Conservation (phyloP, 2,329 filamentous ascomycete species). For the Trichoderma brevicompactum region DNA sequence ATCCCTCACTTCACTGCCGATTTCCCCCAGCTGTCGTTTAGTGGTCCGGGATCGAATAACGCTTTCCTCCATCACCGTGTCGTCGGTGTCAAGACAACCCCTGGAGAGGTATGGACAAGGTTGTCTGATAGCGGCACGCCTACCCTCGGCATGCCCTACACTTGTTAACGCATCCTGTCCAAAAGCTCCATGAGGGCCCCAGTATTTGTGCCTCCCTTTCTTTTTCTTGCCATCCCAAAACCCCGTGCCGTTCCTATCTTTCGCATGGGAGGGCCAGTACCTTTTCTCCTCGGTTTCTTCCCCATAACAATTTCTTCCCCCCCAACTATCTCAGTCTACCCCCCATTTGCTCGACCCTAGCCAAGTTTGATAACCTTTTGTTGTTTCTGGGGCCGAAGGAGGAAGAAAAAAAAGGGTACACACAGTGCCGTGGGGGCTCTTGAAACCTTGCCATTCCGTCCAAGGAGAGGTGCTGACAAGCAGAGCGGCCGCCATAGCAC, state of each 20-base stretch:
- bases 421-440: conserved; percentile 13
- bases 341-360: conserved; percentile 22
- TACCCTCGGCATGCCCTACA: conserved; percentile 24
- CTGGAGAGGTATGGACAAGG: conserved; percentile 16
- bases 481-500: conserved; percentile 14
- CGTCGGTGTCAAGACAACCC: conserved; percentile 11
- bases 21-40: conserved; percentile 18
- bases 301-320: conserved; percentile 19
- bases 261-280: conserved; percentile 23
- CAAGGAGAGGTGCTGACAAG: conserved; percentile 23
- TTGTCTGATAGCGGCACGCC: conserved; percentile 28
- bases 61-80: conserved; percentile 12
- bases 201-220: conserved; percentile 22
- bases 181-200: conserved; percentile 3
- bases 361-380: conserved; percentile 15
- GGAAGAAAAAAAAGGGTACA: conserved; percentile 8
- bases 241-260: conserved; percentile 26
- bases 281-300: conserved; percentile 22
- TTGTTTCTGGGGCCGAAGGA: background rate
- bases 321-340: conserved; percentile 16
- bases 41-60: conserved; percentile 23
- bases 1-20: conserved; percentile 29
- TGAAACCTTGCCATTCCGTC: conserved; percentile 20
- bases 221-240: conserved; percentile 14
- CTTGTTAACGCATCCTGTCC: conserved; percentile 12